phyloP scores from a whole-genome alignment of 1,284 basidiomycete genomes.

The Ceratobasidium papillatum region DNA sequence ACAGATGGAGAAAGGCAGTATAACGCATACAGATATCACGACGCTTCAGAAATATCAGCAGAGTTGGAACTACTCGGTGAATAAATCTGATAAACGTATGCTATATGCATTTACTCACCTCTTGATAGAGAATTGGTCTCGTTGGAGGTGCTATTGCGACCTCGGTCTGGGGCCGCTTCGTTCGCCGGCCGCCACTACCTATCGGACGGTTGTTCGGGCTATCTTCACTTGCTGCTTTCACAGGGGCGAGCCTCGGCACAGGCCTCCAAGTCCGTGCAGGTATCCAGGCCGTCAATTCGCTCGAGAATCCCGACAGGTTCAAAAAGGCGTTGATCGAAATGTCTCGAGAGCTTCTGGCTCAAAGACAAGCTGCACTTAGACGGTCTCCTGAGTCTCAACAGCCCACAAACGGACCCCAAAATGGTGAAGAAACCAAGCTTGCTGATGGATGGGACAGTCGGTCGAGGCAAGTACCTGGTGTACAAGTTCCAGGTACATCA shows the following conservation, averaged over 20 bases:
- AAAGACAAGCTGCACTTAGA: slow-evolving; percentile 50
- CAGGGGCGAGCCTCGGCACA: slow-evolving; percentile 48
- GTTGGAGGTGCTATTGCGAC: slow-evolving; percentile 48
- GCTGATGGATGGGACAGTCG: slow-evolving; percentile 49
- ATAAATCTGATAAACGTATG: slow-evolving; percentile 59
- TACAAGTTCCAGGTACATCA: neutral
- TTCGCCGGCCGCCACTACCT: slow-evolving; percentile 49
- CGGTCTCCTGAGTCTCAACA: slow-evolving; percentile 48
- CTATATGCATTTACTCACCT: slow-evolving; percentile 54
- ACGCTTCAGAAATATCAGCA: slow-evolving; percentile 14
- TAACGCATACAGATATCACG: slow-evolving; percentile 63
- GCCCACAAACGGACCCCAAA: slow-evolving; percentile 46
- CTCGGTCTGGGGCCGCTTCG: slow-evolving; percentile 50
- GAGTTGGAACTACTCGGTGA: slow-evolving; percentile 48
- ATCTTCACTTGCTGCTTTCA: slow-evolving; percentile 36
- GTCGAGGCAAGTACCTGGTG: neutral
- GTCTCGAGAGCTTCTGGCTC: slow-evolving; percentile 38
- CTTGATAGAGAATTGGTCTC: slow-evolving; percentile 49
- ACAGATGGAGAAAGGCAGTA: slow-evolving; percentile 63
- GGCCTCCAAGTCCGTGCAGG: slow-evolving; percentile 58
- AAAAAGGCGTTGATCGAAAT: slow-evolving; percentile 56
- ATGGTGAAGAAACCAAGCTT: slow-evolving; percentile 41
- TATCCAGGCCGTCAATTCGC: slow-evolving; percentile 57
- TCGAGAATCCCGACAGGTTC: slow-evolving; percentile 60
- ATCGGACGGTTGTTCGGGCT: slow-evolving; percentile 45